Base-by-base conservation (phyloP, 1,139 yeast genomes). In the Lodderomyces metapsilosis region DNA sequence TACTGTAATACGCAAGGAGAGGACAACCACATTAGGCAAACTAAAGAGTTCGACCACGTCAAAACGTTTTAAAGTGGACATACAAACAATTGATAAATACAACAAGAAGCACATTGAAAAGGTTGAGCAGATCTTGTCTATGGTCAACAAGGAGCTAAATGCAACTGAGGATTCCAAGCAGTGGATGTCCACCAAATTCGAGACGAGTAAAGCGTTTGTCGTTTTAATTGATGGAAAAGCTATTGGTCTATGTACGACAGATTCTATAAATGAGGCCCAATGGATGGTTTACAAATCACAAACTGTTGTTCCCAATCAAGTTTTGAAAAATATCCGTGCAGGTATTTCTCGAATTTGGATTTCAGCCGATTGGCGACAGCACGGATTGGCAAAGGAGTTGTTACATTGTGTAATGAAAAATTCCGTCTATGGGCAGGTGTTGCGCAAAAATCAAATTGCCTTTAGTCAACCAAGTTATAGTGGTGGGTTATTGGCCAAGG, bases 401-500 rank as follows among this genome's bases (percentile, higher is more conserved):
- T 59, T 84, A 6, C 54, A 70, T 2, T 54, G 64, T 2, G 74
- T 78, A 0, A 52, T 68, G 34, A 50, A 53, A 1, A 52, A 74
- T 39, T 64, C 78, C 31, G 59, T 82, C 2, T 82, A 81, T 53
- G 89, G 89, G 0, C 52, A 75, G 34, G 44, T 25, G 0, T 52
- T 84, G 11, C 58, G 58, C 1, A 70, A 59, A 42, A 45, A 44
- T 4, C 71, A 77, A 42, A 61, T 84, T 2, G 85, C 80, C 0
- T 84, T 87, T 74, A 82, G 88, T 42, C 92, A 84, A 56, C 91
- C 91, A 0, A 80, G 86, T 49, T 72, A 68, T 32, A 64, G 73
- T 28, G 92, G 92, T 0, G 76, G 78, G 2, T 60, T 66, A 36
- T 63, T 84, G 30, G 86, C 89, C 0, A 55, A 52, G 37, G 56